Conservation (phyloP, 768 basidiomycete species). For the Mycena crocata region DNA sequence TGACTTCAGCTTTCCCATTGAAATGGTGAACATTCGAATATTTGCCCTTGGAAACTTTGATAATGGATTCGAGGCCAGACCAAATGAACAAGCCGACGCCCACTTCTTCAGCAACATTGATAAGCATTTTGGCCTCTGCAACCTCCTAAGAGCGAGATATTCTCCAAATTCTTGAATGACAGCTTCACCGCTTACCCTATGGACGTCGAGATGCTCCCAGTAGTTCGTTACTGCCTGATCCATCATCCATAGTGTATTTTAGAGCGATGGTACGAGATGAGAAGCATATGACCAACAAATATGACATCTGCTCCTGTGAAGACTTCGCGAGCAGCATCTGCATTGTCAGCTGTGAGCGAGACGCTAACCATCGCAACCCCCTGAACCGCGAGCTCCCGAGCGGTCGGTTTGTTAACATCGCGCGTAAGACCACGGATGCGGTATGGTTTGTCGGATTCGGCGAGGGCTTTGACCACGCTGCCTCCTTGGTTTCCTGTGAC, state of each 20-base stretch:
- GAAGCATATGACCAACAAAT: slow-evolving; percentile 21
- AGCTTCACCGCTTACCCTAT: slow-evolving; percentile 4
- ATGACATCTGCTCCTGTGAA: slow-evolving; percentile 20
- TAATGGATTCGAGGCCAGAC: slow-evolving; percentile 28
- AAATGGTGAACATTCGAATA: slow-evolving; percentile 31
- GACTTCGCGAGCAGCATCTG: not conserved
- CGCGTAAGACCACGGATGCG: slow-evolving; percentile 32
- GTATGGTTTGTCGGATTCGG: slow-evolving; percentile 23
- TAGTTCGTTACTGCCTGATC: slow-evolving; percentile 29
- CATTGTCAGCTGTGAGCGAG: slow-evolving; percentile 21
- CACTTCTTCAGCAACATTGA: slow-evolving; percentile 24
- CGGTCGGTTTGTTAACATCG: slow-evolving; percentile 22
- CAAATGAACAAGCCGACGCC: slow-evolving; percentile 23
- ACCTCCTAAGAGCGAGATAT: slow-evolving; percentile 15
- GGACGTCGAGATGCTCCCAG: slow-evolving; percentile 30
- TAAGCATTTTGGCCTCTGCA: slow-evolving; percentile 27
- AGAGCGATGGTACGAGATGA: not conserved
- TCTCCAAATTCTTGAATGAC: not conserved
- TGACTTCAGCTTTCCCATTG: slow-evolving; percentile 27
- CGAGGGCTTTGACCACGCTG: slow-evolving; percentile 27
- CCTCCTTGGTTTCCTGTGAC: slow-evolving; percentile 31
- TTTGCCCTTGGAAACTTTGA: slow-evolving; percentile 21
- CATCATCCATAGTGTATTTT: no score
- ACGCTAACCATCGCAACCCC: slow-evolving; percentile 23
- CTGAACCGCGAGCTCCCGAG: not conserved